phyloP scores from a whole-genome alignment of 179 eudicot species.

The Patellifolia procumbens region DNA sequence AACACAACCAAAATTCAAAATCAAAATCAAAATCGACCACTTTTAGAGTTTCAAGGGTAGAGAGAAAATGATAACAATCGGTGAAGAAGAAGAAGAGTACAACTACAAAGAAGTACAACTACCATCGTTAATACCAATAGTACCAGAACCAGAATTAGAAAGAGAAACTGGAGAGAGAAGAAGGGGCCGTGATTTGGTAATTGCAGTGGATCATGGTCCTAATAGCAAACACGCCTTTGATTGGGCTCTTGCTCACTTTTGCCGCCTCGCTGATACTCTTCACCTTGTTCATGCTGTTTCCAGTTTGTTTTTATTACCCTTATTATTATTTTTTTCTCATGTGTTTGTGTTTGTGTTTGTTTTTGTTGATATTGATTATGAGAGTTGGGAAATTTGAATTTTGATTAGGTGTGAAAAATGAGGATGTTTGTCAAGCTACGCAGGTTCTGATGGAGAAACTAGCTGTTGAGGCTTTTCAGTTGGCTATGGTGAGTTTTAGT shows the following conservation, averaged over 20 bases:
- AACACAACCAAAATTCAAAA: no score
- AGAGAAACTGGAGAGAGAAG: conserved; percentile 76
- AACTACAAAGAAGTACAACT: conserved; percentile 56
- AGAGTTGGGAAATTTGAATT: not conserved
- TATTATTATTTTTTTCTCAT: not conserved
- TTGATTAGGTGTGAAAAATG: conserved; percentile 52
- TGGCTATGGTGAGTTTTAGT: conserved; percentile 58
- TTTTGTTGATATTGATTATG: not conserved
- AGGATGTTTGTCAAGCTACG: conserved; percentile 50
- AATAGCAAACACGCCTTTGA: conserved; percentile 90
- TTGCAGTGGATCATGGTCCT: conserved; percentile 84
- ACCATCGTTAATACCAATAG: conserved; percentile 47
- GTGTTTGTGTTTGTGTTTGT: not conserved
- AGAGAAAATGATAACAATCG: conserved; percentile 40
- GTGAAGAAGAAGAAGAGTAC: conserved; percentile 57
- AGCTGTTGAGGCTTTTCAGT: conserved; percentile 68
- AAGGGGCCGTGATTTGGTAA: conserved; percentile 63
- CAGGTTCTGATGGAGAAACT: conserved; percentile 72
- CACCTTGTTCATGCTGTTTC: conserved; percentile 78
- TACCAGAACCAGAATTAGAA: conserved; percentile 57
- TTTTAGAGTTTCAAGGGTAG: conserved; percentile 2
- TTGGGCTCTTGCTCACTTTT: conserved; percentile 78
- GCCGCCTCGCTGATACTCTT: conserved; percentile 71
- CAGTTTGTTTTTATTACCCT: conserved; percentile 33
- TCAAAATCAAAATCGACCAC: not conserved